These are phyloP conservation scores for Bombardia bombarda DNA, from an alignment of 495 filamentous ascomycete species.

Conservation along the genomic window DNA sequence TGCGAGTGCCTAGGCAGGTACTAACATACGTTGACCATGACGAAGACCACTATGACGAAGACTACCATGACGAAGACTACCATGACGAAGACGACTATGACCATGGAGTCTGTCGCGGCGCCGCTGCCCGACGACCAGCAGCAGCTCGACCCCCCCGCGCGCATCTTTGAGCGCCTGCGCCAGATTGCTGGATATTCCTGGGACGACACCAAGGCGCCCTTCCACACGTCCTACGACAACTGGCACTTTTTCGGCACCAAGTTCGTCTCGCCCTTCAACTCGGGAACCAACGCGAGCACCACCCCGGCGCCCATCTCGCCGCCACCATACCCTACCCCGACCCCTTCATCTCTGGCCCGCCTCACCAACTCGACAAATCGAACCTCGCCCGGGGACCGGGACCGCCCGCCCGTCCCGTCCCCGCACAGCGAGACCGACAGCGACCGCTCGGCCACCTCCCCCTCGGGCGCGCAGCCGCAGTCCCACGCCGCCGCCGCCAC, in stretches of 20 bases:
- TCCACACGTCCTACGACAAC: constrained; percentile 77
- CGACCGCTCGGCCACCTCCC: constrained; percentile 31
- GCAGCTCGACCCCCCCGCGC: constrained; percentile 57
- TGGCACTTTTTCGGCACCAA: constrained; percentile 49
- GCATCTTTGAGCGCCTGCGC: constrained; percentile 64
- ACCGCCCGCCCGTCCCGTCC: constrained; percentile 19
- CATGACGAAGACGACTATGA: too few species aligned
- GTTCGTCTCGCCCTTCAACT: constrained; percentile 35
- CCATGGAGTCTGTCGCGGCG: constrained; percentile 40
- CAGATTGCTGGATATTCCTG: constrained; percentile 68
- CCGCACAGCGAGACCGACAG: constrained; percentile 29
- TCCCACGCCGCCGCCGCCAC: constrained; percentile 16
- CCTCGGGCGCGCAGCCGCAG: constrained; percentile 9
- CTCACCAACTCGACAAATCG: constrained; percentile 19
- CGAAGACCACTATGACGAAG: too few species aligned
- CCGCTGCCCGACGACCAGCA: constrained; percentile 51
- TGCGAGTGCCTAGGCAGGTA: constrained; percentile 2
- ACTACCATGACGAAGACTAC: too few species aligned
- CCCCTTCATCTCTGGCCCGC: constrained; percentile 22
- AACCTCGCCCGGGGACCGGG: constrained; percentile 27
- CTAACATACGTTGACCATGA: too few species aligned
- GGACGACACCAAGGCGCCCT: constrained; percentile 61
- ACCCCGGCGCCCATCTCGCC: constrained; percentile 9
- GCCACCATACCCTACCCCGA: constrained; percentile 13
- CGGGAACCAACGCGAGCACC: constrained; percentile 15